Base-by-base conservation (phyloP, 768 basidiomycete genomes). In the Pleurotus salmoneostramineus region DNA sequence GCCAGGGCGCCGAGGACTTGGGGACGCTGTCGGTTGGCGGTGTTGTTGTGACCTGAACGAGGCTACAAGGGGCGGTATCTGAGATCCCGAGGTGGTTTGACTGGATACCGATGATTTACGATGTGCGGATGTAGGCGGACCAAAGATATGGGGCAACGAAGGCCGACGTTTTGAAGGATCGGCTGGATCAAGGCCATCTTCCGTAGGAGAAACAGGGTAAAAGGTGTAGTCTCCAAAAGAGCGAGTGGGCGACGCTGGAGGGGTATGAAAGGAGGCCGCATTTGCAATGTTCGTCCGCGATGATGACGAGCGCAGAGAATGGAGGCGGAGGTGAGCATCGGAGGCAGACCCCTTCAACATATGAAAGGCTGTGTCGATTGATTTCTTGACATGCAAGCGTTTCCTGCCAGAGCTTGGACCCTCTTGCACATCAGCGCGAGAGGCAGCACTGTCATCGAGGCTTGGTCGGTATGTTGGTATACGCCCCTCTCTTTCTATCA, bases 361-460 rank as follows among this genome's bases (percentile, higher is more conserved):
- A 56, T 83, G 78, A 61, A 89, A 73, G 4, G 85, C 83, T 44
- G 85, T 88, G 67, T 93, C 91, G 59, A 91, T 83, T 0, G 90
- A 92, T 42, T 85, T 83, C 69, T 93, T 92, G 60, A 92, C 80
- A 56, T 86, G 84, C 40, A 93, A 61, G 35, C 84, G 81, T 63
- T 74, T 78, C 43, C 79, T 75, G 37, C 72, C 65, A 47, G 75
- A 69, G 17, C 69, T 69, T 8, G 68, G 63, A 5, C 67, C 11
- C 36, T 66, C 69, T 43, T 63, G 59, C 34, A 42, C 7, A 21
- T 52, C 60, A 58, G 31, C 50, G 56, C 45, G 60, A 17, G 47
- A 50, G 51, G 42, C 57, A 58, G 31, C 40, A 40, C 36, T 27
- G n/a, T 48, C 32, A 57, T 32, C 49, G 57, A 56, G 31, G 48